phyloP scores from a whole-genome alignment of 2,329 filamentous ascomycete species.

The Scopulariopsis brevicaulis region DNA sequence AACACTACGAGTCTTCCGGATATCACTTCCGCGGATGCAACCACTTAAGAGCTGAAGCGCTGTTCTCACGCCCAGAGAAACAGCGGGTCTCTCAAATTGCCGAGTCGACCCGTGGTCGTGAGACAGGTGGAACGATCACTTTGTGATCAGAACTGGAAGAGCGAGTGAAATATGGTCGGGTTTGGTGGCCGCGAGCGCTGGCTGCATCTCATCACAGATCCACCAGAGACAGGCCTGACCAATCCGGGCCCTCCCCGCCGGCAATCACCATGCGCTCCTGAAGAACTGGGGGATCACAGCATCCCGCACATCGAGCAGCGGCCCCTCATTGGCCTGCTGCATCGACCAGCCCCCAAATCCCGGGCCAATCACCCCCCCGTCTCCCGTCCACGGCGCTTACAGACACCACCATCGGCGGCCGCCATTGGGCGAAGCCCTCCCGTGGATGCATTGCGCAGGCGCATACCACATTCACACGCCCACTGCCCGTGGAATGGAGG shows the following conservation, averaged over 20 bases:
- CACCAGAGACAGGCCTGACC: not conserved
- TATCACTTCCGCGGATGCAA: not conserved
- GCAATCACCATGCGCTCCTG: not conserved
- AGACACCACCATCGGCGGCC: not conserved
- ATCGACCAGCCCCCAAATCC: not conserved
- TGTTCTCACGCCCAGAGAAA: not conserved
- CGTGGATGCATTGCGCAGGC: constrained; percentile 1
- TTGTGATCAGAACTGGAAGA: not conserved
- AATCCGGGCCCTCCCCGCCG: not conserved
- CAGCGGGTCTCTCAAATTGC: not conserved
- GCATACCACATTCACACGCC: not conserved
- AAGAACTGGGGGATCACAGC: not conserved
- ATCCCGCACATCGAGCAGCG: not conserved
- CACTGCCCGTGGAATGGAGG: not conserved
- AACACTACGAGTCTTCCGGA: not conserved
- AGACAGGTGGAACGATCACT: not conserved
- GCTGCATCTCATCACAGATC: not conserved
- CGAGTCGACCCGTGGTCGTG: not conserved
- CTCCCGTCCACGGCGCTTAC: constrained; percentile 1
- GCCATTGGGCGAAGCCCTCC: constrained; percentile 1
- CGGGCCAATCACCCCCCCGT: constrained; percentile 5
- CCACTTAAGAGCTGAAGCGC: not conserved
- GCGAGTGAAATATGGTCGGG: too few relatives aligned
- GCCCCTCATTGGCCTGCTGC: not conserved
- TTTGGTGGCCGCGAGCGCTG: not conserved